Base-by-base conservation (phyloP, 768 basidiomycete genomes). In the Heimioporus sp. region DNA sequence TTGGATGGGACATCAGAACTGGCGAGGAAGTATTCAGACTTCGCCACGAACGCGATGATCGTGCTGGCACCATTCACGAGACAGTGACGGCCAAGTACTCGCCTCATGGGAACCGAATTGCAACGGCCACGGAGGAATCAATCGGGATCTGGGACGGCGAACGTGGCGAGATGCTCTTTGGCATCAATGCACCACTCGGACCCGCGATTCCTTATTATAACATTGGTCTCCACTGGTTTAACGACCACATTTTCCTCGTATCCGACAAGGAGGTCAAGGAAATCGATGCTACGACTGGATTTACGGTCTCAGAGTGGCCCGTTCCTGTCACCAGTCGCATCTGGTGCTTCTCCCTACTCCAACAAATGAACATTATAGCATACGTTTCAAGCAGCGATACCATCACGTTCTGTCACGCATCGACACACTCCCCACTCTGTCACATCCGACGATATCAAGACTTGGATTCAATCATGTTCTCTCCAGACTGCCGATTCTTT, bases 91-190 rank as follows among this genome's bases (percentile, higher is more conserved):
- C 41, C 1, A 56, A 39, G 21, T 49, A 44, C 40, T 46, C 52
- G 2, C 47, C 39, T 0, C 15, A 49, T 5, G 48, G 52, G 10
- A 32, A 48, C 7, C 55, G 31, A 24, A 54, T 56, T 15, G 55
- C 48, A 4, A 56, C 52, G 3, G 47, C 44, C 12, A 46, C 47
- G 5, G 10, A 32, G 6, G 11, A 17, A 2, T 46, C 24, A 7
- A 12, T 57, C n/a, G 43, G 28, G 1, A 5, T 53, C 38, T 49
- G 19, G 20, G 49, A 51, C 32, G 34, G 49, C 52, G 12, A 15
- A 15, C 11, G 45, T 32, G 40, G 49, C 5, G 13, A 17, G 12
- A 13, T 54, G 32, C 49, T 57, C 11, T 8, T 42, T 2, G 32
- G 41, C 3, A 37, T 56, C 12, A 4, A 5, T 12, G 28, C 34